Conservation (phyloP, 2,329 filamentous ascomycete genomes). For the Cordyceps cicadae region DNA sequence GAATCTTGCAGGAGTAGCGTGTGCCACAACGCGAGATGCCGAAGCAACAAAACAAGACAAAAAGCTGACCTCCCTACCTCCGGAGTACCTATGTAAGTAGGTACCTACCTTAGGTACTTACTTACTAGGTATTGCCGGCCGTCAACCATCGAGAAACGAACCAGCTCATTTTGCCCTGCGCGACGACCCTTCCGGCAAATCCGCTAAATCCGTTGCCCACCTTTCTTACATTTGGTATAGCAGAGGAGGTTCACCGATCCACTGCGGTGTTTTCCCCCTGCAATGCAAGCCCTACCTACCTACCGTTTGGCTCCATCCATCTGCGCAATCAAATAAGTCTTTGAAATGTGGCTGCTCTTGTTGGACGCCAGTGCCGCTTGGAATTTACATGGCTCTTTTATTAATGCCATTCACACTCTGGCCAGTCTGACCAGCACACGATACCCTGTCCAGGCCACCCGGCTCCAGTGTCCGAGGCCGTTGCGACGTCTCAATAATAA, state of each 20-base stretch:
- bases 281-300: neutral
- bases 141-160: neutral
- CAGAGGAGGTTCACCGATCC: too few relatives aligned
- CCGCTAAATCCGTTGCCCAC: slow-evolving; percentile 7
- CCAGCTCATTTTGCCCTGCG: neutral
- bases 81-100: too few relatives aligned
- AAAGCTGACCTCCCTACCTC: neutral
- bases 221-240: neutral
- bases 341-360: neutral
- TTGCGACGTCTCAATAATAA: neutral
- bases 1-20: neutral
- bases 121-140: too few relatives aligned
- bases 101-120: neutral
- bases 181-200: neutral
- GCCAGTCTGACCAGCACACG: too few relatives aligned
- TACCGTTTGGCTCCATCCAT: neutral
- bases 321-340: neutral
- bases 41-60: neutral
- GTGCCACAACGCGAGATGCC: slow-evolving; percentile 6
- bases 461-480: too few relatives aligned
- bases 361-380: neutral
- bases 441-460: too few relatives aligned
- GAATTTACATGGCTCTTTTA: too few relatives aligned
- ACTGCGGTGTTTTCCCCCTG: neutral
- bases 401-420: too few relatives aligned